Evolutionary conservation across 83 land plant genomes (phyloP).

Genomic region (Diphasiastrum complanatum): DNA sequence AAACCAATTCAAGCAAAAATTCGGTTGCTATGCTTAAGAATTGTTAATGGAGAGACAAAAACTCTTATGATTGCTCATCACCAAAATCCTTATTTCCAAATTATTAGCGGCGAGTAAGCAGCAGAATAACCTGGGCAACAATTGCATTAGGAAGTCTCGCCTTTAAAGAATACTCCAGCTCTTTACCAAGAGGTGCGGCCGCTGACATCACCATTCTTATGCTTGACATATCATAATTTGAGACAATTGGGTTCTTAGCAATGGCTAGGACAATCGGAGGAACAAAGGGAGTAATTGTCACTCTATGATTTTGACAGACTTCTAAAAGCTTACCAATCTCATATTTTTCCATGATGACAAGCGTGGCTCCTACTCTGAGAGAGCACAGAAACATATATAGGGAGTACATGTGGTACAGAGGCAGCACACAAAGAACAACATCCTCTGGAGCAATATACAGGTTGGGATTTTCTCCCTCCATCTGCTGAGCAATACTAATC

Average conservation of each 20-base stretch:
- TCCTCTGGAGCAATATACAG: constrained; percentile 47
- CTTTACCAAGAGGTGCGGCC: constrained; percentile 88
- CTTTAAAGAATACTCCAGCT: constrained; percentile 65
- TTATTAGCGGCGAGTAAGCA: neutral
- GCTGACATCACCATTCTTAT: constrained; percentile 68
- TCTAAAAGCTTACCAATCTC: constrained; percentile 52
- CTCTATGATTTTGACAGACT: constrained; percentile 47
- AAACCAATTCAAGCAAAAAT: too few relatives aligned
- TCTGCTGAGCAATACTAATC: constrained; percentile 68
- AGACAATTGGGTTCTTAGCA: constrained; percentile 52
- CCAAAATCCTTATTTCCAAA: neutral
- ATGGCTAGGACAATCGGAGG: constrained; percentile 77
- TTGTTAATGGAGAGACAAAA: neutral
- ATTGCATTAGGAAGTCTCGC: constrained; percentile 62
- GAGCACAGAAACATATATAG: constrained; percentile 73
- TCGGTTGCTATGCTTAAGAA: too few relatives aligned
- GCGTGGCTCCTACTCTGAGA: constrained; percentile 61
- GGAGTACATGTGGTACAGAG: constrained; percentile 81
- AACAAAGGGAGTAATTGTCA: constrained; percentile 72
- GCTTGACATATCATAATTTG: constrained; percentile 56
- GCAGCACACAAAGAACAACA: constrained; percentile 61
- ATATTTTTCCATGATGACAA: constrained; percentile 67
- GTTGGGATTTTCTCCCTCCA: constrained; percentile 73
- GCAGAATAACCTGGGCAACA: constrained; percentile 49
- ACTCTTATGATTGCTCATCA: neutral